These are phyloP conservation scores for Bimuria novae-zelandiae DNA, from an alignment of 2,329 filamentous ascomycete species.

Conservation along the genomic window DNA sequence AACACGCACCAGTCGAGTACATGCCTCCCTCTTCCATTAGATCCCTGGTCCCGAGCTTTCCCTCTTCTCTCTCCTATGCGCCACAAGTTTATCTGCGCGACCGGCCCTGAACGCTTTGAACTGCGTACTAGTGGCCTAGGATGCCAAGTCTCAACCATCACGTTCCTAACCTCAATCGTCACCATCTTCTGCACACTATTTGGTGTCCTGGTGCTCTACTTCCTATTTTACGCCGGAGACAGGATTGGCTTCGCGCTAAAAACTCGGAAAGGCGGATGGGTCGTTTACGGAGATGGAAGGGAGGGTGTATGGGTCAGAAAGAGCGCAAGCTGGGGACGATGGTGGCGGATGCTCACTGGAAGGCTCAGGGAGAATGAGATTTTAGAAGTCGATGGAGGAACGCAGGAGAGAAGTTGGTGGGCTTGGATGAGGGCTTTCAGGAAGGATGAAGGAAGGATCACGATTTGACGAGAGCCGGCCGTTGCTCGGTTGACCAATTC, in stretches of 20 bases:
- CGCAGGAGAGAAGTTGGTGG: slow-evolving; percentile 26
- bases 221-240: slow-evolving; percentile 22
- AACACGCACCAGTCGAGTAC: slow-evolving; percentile 40
- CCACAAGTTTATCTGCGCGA: slow-evolving; percentile 42
- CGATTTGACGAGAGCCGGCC: slow-evolving; percentile 25
- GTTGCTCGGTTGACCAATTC: too few relatives aligned
- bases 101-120: slow-evolving; percentile 50
- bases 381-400: slow-evolving; percentile 34
- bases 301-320: slow-evolving; percentile 38
- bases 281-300: slow-evolving; percentile 33
- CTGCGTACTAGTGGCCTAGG: slow-evolving; percentile 51
- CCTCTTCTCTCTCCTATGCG: slow-evolving; percentile 48
- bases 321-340: slow-evolving; percentile 31
- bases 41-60: slow-evolving; percentile 43
- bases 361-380: slow-evolving; percentile 29
- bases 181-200: slow-evolving; percentile 50
- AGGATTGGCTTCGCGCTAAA: slow-evolving; percentile 18
- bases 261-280: slow-evolving; percentile 32
- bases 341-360: slow-evolving; percentile 33
- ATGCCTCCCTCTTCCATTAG: slow-evolving; percentile 49
- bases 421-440: slow-evolving; percentile 22
- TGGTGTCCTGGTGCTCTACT: slow-evolving; percentile 44
- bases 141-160: slow-evolving; percentile 54
- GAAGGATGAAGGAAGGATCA: slow-evolving; percentile 1
- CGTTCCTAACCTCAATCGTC: slow-evolving; percentile 49